Base-by-base conservation (phyloP, 1,284 basidiomycete genomes). In the Pterulicium gracile region DNA sequence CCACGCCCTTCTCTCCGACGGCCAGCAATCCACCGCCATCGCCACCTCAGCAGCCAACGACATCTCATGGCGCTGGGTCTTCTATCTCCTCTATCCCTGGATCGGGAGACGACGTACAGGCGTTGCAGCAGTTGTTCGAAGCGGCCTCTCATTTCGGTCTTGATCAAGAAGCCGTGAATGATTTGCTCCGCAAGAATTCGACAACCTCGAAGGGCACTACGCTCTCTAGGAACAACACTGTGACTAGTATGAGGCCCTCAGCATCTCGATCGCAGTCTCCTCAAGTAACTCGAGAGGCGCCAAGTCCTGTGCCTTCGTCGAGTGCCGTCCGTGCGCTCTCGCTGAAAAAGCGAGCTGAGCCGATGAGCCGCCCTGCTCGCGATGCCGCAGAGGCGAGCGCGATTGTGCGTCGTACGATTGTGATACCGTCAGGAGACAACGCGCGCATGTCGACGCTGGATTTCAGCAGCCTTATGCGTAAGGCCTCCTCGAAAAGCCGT, bases 111-210 rank as follows among this genome's bases (percentile, higher is more conserved):
- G 19, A 22, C 20, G 42, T 60, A 39, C 64, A 61, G 18, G 81
- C 77, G 15, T 58, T 88, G 48, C 75, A 70, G 56, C 83, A 86
- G 56, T 62, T 89, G 34, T 86, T 85, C 52, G 77, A 79, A 58
- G 86, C 85, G 23, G 87, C 82, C 2, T 71, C 68, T 13, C 79
- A 77, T 55, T 70, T 89, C 42, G 86, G 85, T 32, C 68, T 89
- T 40, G 82, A 87, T 61, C 77, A 79, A 53, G 68, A 62, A 20
- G 83, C 75, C 36, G 58, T 89, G 49, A 81, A 77, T 47, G 84
- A 81, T 46, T 61, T 89, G 23, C 64, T 88, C 46, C 80, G 84
- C 40, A 84, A 84, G 41, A 70, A 72, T 19, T 85, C 85, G 3
- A 69, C 77, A 10, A 73, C 75, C 15, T 79, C 83, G 35, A 17